These are phyloP conservation scores for Pinus albicaulis DNA, from an alignment of 75 land plant species.

Conservation along the genomic window DNA sequence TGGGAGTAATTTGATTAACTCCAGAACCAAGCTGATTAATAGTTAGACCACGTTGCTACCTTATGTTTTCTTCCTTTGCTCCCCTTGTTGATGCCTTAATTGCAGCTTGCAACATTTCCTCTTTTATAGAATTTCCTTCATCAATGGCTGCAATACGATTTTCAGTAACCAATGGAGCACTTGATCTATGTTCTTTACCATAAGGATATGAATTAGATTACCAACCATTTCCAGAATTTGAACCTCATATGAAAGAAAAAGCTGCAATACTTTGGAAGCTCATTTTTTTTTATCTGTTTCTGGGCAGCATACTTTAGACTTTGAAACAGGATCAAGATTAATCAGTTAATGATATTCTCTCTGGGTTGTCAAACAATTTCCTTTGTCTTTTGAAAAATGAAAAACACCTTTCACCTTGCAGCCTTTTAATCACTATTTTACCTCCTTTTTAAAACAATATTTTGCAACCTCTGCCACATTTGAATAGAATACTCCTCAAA, in stretches of 20 bases:
- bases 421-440: no score
- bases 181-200: constrained; percentile 15
- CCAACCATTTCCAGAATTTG: background rate
- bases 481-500: no score
- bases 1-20: constrained; percentile 18
- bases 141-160: constrained; percentile 14
- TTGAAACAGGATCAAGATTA: no score
- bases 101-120: constrained; percentile 83
- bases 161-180: constrained; percentile 26
- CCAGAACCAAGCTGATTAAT: constrained; percentile 14
- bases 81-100: constrained; percentile 89
- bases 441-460: no score
- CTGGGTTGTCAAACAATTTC: no score
- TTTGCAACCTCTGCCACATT: no score
- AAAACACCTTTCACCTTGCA: no score
- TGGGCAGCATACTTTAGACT: no score
- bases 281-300: no score
- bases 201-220: constrained; percentile 4
- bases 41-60: background rate
- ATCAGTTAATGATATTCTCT: no score
- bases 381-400: no score
- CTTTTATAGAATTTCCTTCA: constrained; percentile 59
- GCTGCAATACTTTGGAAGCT: constrained; percentile 18
- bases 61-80: constrained; percentile 23
- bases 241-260: background rate